Base-by-base conservation (phyloP, 148 eudicot species). In the Persicaria tinctoria region DNA sequence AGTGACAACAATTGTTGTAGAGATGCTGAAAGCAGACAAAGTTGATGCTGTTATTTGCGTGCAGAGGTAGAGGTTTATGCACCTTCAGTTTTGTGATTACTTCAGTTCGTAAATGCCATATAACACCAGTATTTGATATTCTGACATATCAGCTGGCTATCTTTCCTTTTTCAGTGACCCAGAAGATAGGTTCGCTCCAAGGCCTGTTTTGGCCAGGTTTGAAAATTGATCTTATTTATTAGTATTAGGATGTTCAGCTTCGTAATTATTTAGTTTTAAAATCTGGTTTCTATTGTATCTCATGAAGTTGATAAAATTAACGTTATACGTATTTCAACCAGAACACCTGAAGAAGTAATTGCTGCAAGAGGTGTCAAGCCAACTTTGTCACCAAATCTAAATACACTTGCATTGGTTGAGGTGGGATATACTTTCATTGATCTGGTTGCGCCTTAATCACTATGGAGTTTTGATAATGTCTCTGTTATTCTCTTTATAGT, bases 341-440 rank as follows among this genome's bases (percentile, higher is more conserved):
- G 98, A 89, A 92, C 96, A 48, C 98, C 98, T 23, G 97, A 94
- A 72, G 98, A 94, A 86, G 91, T 94, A 77, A 81, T 94, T 45
- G 98, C 97, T 12, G 98, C 97, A 51, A 94, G 70, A 90, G 98
- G 98, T 82, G 98, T 94, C 73, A 94, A 94, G 86, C 98, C 98
- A 7, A 92, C 98, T 75, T 84, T 94, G 77, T 94, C 98, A 64
- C 98, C 98, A 62, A 94, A 94, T 83, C 89, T 94, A 51, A 81
- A 94, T 80, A 94, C 98, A 60, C 93, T 94, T 79, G 96, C 97
- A 20, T 77, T 94, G 73, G 92, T 92, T 84, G 98, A 94, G 98
- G 98, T 94, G 54, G 32, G 70, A 66, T 5, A 12, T 64, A 20
- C 68, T 7, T 50, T 50, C 12, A 50, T 50, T 50, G 53, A 9